Percentiles rank a stretch among this genome's conserved stretches.
Conservation (phyloP, 768 basidiomycete species). For the Suillus subaureus region DNA sequence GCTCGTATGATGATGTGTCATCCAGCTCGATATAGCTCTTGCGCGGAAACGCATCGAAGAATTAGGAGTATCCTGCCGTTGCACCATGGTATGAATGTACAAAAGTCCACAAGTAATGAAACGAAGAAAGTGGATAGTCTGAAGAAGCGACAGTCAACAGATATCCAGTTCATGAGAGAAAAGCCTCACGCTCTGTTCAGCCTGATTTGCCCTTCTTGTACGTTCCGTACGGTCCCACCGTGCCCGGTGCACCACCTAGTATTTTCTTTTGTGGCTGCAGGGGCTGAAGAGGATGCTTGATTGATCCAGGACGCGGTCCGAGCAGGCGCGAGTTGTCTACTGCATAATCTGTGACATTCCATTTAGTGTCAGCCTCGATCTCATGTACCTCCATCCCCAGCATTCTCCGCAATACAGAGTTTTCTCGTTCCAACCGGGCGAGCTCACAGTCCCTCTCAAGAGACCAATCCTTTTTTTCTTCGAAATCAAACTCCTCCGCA, state of each 20-base stretch:
- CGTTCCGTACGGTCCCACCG: slow-evolving; percentile 46
- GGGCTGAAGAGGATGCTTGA: slow-evolving; percentile 5
- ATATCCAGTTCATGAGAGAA: background rate
- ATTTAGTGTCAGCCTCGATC: slow-evolving; percentile 2
- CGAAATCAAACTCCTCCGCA: slow-evolving; percentile 24
- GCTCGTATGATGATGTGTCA: background rate
- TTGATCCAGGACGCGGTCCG: slow-evolving; percentile 18
- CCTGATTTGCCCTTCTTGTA: slow-evolving; percentile 31
- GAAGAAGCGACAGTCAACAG: background rate
- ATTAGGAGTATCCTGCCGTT: background rate
- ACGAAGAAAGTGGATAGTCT: background rate
- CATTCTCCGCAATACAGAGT: slow-evolving; percentile 76
- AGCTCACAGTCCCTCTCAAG: slow-evolving; percentile 93
- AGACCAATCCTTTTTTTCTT: slow-evolving; percentile 60
- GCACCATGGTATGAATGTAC: background rate
- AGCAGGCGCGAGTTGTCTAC: slow-evolving; percentile 19
- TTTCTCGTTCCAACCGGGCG: slow-evolving; percentile 84
- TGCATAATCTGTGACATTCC: slow-evolving; percentile 13
- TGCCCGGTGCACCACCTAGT: slow-evolving; percentile 37
- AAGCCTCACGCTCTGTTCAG: background rate
- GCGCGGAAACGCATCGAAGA: background rate
- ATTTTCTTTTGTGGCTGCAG: slow-evolving; percentile 24
- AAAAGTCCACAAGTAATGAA: background rate
- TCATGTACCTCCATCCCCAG: slow-evolving; percentile 49
- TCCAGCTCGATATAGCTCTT: background rate